A percentile compares a stretch with the other conserved stretches of the same genome.
These are phyloP conservation scores for Dactylonectria estremocensis DNA, from an alignment of 2,329 filamentous ascomycete genomes.

Conservation along the genomic window DNA sequence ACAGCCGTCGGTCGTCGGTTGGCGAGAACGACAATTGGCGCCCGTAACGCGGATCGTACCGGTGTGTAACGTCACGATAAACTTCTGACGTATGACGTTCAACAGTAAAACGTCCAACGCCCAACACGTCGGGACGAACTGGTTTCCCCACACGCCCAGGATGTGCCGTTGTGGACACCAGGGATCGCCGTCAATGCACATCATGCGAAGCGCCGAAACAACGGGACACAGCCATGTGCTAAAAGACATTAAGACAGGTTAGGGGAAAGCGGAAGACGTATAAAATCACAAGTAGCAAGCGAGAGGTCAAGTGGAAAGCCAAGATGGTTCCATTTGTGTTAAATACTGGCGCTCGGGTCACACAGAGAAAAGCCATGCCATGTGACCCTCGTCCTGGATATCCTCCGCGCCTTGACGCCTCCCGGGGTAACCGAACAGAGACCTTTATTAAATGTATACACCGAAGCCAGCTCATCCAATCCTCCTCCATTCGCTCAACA, in stretches of 20 bases:
- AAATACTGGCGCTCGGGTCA: constrained; percentile 46
- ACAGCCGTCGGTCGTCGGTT: constrained; percentile 15
- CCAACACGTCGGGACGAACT: not conserved
- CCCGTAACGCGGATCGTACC: not conserved
- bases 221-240: not conserved
- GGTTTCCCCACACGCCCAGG: constrained; percentile 6
- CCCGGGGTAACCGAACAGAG: constrained; percentile 48
- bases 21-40: constrained; percentile 1
- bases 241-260: too few relatives aligned
- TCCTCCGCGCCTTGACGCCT: constrained; percentile 46
- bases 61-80: not conserved
- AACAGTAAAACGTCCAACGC: not conserved
- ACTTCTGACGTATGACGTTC: constrained; percentile 5
- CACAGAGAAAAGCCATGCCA: constrained; percentile 39
- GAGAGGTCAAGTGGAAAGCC: constrained; percentile 16
- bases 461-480: constrained; percentile 45
- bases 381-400: constrained; percentile 37
- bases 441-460: constrained; percentile 48
- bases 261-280: too few relatives aligned
- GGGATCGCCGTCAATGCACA: constrained; percentile 14
- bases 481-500: constrained; percentile 39
- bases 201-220: not conserved
- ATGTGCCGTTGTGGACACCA: constrained; percentile 7
- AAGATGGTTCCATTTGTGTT: constrained; percentile 41
- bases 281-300: not conserved